Conservation (phyloP, 169 alveolate species). For the Cryptosporidium meleagridis region DNA sequence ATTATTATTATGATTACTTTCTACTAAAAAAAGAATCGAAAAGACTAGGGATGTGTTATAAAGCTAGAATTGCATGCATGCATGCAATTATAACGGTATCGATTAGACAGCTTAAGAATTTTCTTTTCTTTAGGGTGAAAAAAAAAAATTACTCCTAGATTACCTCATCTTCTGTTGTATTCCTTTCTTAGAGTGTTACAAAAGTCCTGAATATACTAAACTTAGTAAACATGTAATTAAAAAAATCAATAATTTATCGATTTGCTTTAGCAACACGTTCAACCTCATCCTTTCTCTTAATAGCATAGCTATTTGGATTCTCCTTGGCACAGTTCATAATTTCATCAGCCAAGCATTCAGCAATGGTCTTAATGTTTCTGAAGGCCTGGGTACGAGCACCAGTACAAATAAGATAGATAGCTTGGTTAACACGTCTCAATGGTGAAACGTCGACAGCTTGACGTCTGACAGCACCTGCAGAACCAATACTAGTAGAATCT, state of each 20-base stretch:
- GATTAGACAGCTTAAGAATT: background rate
- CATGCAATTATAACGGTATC: conserved; percentile 7
- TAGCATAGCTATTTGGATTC: conserved; percentile 96
- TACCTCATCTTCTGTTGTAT: background rate
- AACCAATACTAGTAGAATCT: conserved; percentile 98
- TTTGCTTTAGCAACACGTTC: conserved; percentile 99
- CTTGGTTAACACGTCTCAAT: conserved; percentile 98
- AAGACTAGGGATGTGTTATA: background rate
- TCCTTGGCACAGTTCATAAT: conserved; percentile 97
- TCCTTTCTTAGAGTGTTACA: conserved; percentile 2
- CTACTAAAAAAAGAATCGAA: background rate
- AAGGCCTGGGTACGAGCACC: conserved; percentile 97
- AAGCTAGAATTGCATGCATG: conserved; percentile 10
- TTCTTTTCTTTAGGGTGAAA: background rate
- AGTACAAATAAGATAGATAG: conserved; percentile 96
- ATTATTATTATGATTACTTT: background rate
- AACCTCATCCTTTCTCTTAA: conserved; percentile 99
- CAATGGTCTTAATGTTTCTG: conserved; percentile 97
- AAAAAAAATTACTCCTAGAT: background rate
- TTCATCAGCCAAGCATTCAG: conserved; percentile 99
- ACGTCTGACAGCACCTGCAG: conserved; percentile 99
- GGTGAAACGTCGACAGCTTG: conserved; percentile 99
- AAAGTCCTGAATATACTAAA: conserved; percentile 25
- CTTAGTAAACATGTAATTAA: conserved; percentile 22
- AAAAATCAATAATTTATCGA: conserved; percentile 87